phyloP scores from a whole-genome alignment of 2,329 filamentous ascomycete genomes.

The Parastagonospora nodorum region DNA sequence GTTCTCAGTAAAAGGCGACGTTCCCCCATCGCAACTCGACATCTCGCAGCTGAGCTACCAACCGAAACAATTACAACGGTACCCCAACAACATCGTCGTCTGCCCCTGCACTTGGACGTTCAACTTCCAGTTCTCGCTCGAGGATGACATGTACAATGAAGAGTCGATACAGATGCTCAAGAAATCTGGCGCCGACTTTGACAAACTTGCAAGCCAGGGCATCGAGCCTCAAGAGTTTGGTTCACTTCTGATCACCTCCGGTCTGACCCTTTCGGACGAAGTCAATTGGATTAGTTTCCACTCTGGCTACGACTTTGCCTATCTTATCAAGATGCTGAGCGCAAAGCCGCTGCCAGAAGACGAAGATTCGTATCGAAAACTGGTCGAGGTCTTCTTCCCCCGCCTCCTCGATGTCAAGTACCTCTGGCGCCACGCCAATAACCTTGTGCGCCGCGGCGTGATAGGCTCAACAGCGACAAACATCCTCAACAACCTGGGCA shows the following conservation, averaged over 20 bases:
- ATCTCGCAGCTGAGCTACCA: slow-evolving; percentile 48
- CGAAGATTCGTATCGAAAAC: slow-evolving; percentile 84
- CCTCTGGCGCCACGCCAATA: slow-evolving; percentile 85
- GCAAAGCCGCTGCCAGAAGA: slow-evolving; percentile 83
- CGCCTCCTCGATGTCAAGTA: slow-evolving; percentile 96
- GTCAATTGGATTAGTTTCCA: slow-evolving; percentile 98
- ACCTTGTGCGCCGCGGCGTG: slow-evolving; percentile 60
- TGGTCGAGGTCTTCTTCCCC: slow-evolving; percentile 92
- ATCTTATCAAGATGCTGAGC: slow-evolving; percentile 90
- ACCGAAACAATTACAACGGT: slow-evolving; percentile 54
- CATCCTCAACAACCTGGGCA: slow-evolving; percentile 82
- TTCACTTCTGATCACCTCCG: slow-evolving; percentile 86
- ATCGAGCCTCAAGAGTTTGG: slow-evolving; percentile 92
- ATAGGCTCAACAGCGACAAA: slow-evolving; percentile 60
- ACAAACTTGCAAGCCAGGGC: slow-evolving; percentile 79
- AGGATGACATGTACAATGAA: slow-evolving; percentile 97
- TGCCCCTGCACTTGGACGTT: slow-evolving; percentile 97
- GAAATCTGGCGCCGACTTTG: slow-evolving; percentile 91
- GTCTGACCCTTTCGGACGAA: slow-evolving; percentile 83
- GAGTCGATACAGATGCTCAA: slow-evolving; percentile 90
- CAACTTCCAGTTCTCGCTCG: slow-evolving; percentile 95
- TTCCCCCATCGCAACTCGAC: slow-evolving; percentile 72
- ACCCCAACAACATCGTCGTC: slow-evolving; percentile 60
- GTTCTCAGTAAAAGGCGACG: slow-evolving; percentile 88
- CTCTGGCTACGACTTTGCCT: slow-evolving; percentile 97